phyloP scores from a whole-genome alignment of 768 basidiomycete genomes.

The Peribolospora kevripleyi region DNA sequence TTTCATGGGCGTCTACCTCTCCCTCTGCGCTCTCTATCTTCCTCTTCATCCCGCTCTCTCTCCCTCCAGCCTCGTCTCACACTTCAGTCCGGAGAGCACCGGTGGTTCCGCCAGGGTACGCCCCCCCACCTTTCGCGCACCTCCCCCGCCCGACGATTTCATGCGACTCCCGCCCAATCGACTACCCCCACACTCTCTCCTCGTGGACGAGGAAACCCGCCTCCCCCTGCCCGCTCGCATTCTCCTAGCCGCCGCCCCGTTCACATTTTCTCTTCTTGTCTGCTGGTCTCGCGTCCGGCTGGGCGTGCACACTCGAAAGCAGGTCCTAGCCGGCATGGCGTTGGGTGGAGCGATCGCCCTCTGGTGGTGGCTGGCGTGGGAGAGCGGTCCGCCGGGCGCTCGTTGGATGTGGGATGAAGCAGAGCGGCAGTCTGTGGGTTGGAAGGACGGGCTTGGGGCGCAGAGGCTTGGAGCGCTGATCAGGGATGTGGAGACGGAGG shows the following conservation, averaged over 20 bases:
- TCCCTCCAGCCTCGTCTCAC: conserved; percentile 9
- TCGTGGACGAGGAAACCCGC: background rate
- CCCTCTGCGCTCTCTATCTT: conserved; percentile 8
- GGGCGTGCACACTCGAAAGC: conserved; percentile 13
- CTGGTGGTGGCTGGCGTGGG: conserved; percentile 10
- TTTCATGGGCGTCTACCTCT: conserved; percentile 22
- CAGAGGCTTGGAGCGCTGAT: too few relatives aligned
- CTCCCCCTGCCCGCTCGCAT: conserved; percentile 1
- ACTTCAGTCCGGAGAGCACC: background rate
- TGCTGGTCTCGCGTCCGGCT: conserved; percentile 13
- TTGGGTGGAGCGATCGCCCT: conserved; percentile 10
- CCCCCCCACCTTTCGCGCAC: background rate
- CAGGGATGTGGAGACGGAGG: too few relatives aligned
- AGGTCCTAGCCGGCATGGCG: conserved; percentile 12
- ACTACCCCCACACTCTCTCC: background rate
- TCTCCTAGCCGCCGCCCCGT: conserved; percentile 3
- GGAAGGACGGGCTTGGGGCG: too few relatives aligned
- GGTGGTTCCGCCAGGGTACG: background rate
- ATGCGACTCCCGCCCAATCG: background rate
- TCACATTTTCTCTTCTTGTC: conserved; percentile 5
- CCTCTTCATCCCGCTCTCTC: conserved; percentile 11
- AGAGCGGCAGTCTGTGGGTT: too few relatives aligned
- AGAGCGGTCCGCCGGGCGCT: background rate
- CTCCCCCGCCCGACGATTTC: background rate
- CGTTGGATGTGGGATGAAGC: too few relatives aligned